Evolutionary conservation across 306 rosid genomes (phyloP), one percentile per base, ranked within the genome.

Genomic region (Medicago arabica): DNA sequence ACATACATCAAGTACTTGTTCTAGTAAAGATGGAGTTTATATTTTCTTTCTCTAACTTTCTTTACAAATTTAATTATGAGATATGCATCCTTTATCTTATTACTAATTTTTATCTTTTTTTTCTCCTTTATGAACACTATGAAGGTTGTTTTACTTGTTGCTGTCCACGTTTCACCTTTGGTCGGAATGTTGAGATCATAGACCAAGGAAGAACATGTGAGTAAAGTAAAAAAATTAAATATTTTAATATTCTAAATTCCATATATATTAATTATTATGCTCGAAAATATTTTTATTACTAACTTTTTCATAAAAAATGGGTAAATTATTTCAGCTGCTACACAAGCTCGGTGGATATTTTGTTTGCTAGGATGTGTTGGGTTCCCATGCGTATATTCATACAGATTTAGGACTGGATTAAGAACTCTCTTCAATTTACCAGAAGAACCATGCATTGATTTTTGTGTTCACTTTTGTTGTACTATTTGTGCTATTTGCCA

Each of bases 161-260:
- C 46, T 83, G 78, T 75, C 81, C 81, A 4, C 65, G 81, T 57
- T 16, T 40, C n/a, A 64, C 71, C 10, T 83, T 83, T 75, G 81
- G 72, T 15, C 67, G 53, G 9, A 75, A 17, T 65, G 83, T 62
- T 51, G 83, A 79, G 31, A 75, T 83, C 23, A 49, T 83, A 70
- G 83, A 83, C 49, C 66, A 76, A 83, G 83, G 86, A 19, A 64
- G 69, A 65, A 59, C 81, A 83, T 70, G 81, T 79, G 43, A 54
- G 83, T 67, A 74, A 14, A 69, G 1, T 38, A 7, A 13, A n/a
- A n/a, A n/a, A 19, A 38, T 43, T 28, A 14, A 62, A 34, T 34
- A 34, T 4, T 65, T 39, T 40, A 65, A 65, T 16, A 41, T n/a
- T 16, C 7, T 15, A 28, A 62, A n/a, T 28, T 62, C 19, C 44